phyloP scores from a whole-genome alignment of 2,329 filamentous ascomycete species.

The Nakataea oryzae region DNA sequence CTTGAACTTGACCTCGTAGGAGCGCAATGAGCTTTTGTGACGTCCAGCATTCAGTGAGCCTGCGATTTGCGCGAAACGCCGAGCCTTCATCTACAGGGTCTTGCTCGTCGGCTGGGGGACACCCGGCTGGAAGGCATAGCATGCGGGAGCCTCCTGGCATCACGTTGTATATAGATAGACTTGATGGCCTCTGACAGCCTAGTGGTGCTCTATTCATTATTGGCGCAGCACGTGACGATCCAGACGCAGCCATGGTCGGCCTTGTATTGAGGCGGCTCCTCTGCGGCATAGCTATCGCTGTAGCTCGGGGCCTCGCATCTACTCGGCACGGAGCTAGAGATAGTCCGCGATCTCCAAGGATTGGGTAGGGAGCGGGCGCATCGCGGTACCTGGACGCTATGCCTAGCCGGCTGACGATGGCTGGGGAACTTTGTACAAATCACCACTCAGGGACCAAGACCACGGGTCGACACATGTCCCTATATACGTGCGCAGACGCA shows the following conservation, averaged over 20 bases:
- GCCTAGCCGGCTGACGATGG: too few relatives aligned
- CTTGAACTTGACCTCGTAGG: too few relatives aligned
- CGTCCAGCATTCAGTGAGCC: slow-evolving; percentile 4
- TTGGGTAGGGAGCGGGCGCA: slow-evolving; percentile 9
- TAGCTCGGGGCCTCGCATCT: slow-evolving; percentile 13
- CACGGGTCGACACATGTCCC: too few relatives aligned
- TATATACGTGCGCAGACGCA: too few relatives aligned
- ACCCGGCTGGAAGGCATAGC: slow-evolving; percentile 6
- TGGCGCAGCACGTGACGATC: slow-evolving; percentile 6
- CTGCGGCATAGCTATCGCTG: background rate
- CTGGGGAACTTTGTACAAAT: too few relatives aligned
- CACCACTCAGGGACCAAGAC: too few relatives aligned
- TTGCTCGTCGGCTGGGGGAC: background rate
- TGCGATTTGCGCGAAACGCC: background rate
- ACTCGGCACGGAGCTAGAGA: slow-evolving; percentile 8
- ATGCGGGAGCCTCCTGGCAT: background rate
- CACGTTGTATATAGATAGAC: slow-evolving; percentile 3
- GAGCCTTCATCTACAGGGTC: background rate
- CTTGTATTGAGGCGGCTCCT: background rate
- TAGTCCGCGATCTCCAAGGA: slow-evolving; percentile 6
- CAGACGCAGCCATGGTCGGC: background rate
- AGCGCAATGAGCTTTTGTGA: slow-evolving; percentile 2
- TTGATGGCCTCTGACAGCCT: slow-evolving; percentile 6
- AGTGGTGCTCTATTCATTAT: slow-evolving; percentile 3
- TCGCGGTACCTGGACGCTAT: too few relatives aligned